Evolutionary conservation across 768 basidiomycete genomes (phyloP).

Genomic region (Sistotremastrum suecicum): DNA sequence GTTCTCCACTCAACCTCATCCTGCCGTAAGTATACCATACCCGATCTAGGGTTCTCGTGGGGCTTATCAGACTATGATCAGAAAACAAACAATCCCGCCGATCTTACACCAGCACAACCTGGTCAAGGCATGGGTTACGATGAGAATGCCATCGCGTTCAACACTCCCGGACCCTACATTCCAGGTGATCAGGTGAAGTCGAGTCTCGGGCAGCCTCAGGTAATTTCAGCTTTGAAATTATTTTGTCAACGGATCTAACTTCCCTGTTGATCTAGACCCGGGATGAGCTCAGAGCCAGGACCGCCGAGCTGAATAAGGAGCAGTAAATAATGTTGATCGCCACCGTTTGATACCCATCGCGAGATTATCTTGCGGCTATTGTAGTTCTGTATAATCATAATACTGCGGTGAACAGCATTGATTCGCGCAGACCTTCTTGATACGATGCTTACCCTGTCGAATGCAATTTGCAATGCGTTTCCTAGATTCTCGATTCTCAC

Average conservation of each 20-base stretch:
- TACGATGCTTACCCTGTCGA: no score
- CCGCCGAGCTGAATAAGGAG: constrained; percentile 33
- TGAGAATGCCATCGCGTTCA: constrained; percentile 29
- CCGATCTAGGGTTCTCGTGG: background rate
- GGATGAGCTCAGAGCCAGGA: constrained; percentile 33
- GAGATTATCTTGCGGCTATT: no score
- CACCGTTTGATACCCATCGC: no score
- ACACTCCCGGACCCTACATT: constrained; percentile 36
- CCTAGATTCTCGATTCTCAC: no score
- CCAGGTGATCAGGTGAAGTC: constrained; percentile 30
- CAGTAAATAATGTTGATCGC: background rate
- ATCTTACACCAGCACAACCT: constrained; percentile 23
- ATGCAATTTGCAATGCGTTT: no score
- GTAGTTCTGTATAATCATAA: no score
- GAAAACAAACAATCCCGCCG: constrained; percentile 48
- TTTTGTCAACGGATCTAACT: background rate
- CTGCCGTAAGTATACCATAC: constrained; percentile 30
- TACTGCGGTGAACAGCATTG: no score
- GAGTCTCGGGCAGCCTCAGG: constrained; percentile 33
- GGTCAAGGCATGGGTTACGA: constrained; percentile 25
- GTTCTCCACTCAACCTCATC: constrained; percentile 46
- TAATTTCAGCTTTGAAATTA: constrained; percentile 12
- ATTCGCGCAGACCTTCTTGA: no score
- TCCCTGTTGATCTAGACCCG: constrained; percentile 23
- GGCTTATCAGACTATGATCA: constrained; percentile 11